phyloP scores from a whole-genome alignment of 1,139 yeast genomes.

The Taphrina sp. region DNA sequence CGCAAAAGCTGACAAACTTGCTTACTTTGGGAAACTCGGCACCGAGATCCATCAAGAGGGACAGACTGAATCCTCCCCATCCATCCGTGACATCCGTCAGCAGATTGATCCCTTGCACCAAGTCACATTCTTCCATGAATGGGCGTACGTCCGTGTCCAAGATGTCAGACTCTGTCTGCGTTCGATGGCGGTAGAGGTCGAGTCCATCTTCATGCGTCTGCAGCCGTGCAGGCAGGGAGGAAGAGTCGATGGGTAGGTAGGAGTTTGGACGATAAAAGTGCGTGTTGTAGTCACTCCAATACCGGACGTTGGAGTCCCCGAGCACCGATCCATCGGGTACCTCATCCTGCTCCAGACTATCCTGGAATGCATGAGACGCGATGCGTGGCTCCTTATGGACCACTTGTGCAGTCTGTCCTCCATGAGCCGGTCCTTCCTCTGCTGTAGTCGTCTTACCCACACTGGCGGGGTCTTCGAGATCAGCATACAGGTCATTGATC shows the following conservation, averaged over 20 bases:
- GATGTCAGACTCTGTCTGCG: constrained; percentile 45
- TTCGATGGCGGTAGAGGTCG: constrained; percentile 44
- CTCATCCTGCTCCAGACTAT: constrained; percentile 56
- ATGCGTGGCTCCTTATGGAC: constrained; percentile 52
- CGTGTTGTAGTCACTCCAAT: constrained; percentile 81
- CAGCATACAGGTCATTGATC: constrained; percentile 40
- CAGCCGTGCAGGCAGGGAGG: constrained; percentile 6
- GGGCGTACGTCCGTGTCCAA: constrained; percentile 62
- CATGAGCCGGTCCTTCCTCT: too few relatives aligned
- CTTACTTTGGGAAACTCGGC: constrained; percentile 55
- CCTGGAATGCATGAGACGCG: constrained; percentile 48
- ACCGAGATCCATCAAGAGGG: constrained; percentile 54
- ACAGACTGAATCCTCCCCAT: constrained; percentile 78
- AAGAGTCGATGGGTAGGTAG: constrained; percentile 45
- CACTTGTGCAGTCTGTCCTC: constrained; percentile 41
- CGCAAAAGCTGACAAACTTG: constrained; percentile 10
- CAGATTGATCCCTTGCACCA: constrained; percentile 65
- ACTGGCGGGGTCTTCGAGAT: constrained; percentile 9
- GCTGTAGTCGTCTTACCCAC: constrained; percentile 30
- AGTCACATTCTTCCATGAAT: constrained; percentile 74
- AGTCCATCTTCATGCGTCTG: constrained; percentile 19
- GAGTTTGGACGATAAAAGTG: constrained; percentile 66
- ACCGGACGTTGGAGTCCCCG: constrained; percentile 50
- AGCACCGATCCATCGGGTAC: constrained; percentile 42
- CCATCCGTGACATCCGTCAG: constrained; percentile 68